phyloP scores from a whole-genome alignment of 768 basidiomycete genomes.

The Gloeophyllum trabeum region DNA sequence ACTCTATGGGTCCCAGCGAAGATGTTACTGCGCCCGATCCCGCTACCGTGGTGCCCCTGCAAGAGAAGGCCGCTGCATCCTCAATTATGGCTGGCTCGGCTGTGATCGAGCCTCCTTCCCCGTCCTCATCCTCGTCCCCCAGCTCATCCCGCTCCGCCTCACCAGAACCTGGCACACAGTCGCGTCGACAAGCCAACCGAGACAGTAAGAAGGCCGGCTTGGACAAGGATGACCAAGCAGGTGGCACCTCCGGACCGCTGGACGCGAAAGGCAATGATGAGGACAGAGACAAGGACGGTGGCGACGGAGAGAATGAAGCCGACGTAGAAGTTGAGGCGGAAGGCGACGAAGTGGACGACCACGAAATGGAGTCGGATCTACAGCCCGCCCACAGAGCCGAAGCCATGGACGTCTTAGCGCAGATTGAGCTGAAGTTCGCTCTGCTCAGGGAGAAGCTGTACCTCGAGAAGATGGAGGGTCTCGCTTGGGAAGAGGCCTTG shows the following conservation, averaged over 20 bases:
- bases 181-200: too few relatives aligned
- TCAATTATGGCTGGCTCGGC: constrained; percentile 37
- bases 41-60: constrained; percentile 15
- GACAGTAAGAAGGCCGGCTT: background rate
- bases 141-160: constrained; percentile 19
- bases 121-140: constrained; percentile 20
- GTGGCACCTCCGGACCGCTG: constrained; percentile 11
- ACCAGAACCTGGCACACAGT: too few relatives aligned
- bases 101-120: constrained; percentile 26
- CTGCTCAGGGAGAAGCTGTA: constrained; percentile 78
- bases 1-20: background rate
- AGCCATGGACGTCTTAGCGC: constrained; percentile 78
- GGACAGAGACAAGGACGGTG: constrained; percentile 5
- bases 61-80: constrained; percentile 29
- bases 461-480: constrained; percentile 86
- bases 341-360: constrained; percentile 27
- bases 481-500: constrained; percentile 81
- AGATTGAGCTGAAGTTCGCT: constrained; percentile 90
- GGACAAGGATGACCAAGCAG: background rate
- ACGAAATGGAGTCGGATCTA: constrained; percentile 52
- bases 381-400: constrained; percentile 79
- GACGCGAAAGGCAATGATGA: constrained; percentile 6
- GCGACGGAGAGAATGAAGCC: constrained; percentile 8
- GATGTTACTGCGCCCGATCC: constrained; percentile 12
- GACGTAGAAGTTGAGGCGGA: constrained; percentile 21